Evolutionary conservation across 805 yeast genomes (phyloP), one percentile per base, ranked within the genome.

Genomic region (Pichia californica): DNA sequence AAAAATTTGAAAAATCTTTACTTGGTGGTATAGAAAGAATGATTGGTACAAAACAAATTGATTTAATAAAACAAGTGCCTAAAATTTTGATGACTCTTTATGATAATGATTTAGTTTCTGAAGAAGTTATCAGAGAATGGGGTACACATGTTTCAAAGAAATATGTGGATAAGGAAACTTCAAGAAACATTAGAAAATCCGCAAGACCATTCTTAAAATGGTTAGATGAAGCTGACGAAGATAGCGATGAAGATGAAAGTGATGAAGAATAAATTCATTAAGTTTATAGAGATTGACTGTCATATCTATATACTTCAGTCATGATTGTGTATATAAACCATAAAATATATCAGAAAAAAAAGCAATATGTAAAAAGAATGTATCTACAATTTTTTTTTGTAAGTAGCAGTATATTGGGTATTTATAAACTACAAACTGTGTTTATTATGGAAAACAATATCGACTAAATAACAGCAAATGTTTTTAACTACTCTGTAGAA

Each of bases 21-120:
- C 73, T 93, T 48, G 99, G 99, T 56, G 99, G 99, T 51, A 73
- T 93, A 54, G 99, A 93, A 72, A 83, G 98, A 63, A 79, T 86
- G 61, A 69, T 91, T 52, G 98, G 98, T 48, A 66, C 85, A 47
- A 85, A 81, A 58, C 79, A 85, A 55, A 85, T 83, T 33, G 69
- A 57, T 4, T 72, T 88, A 55, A 78, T 88, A 56, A 74, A 83
- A 44, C 56, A 68, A 41, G 75, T 91, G 43, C 93, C 98, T 52
- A 88, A 86, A 65, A 79, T 93, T 50, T 72, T 93, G 56, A 77
- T 86, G 67, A 73, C 77, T 58, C 68, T 88, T 38, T 93, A 93
- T 68, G 88, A 89, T 59, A 72, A 77, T 52, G 99, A 93, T 54
- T 67, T 93, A 47, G 69, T 86, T 38, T 77, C 87, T 39, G 99